phyloP scores from a whole-genome alignment of 768 basidiomycete species.

The Boletus sp. region DNA sequence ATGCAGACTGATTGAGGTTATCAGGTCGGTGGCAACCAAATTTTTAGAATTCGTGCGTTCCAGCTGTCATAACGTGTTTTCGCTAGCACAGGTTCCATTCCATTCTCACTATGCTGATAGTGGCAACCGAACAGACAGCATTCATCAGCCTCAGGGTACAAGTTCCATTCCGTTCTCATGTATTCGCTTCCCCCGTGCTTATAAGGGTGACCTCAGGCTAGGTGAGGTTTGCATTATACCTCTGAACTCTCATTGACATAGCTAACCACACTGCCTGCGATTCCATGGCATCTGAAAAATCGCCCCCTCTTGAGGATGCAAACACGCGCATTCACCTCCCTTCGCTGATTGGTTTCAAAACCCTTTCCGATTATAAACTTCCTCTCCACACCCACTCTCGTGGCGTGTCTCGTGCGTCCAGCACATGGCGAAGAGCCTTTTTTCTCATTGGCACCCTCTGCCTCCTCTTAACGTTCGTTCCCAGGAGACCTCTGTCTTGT shows the following conservation, averaged over 20 bases:
- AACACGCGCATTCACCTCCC: background rate
- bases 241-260: too few relatives aligned
- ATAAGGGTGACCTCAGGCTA: background rate
- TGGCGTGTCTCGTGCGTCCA: background rate
- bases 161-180: too few relatives aligned
- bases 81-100: too few relatives aligned
- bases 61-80: too few relatives aligned
- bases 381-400: constrained; percentile 5
- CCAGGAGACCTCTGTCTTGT: background rate
- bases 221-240: too few relatives aligned
- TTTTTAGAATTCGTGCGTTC: background rate
- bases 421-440: constrained; percentile 5
- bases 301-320: background rate
- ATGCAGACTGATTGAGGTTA: background rate
- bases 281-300: background rate
- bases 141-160: too few relatives aligned
- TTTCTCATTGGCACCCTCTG: constrained; percentile 1
- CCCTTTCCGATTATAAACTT: constrained; percentile 1
- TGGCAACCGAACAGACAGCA: too few relatives aligned
- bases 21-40: background rate
- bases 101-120: too few relatives aligned
- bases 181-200: background rate
- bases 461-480: constrained; percentile 2
- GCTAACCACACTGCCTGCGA: background rate
- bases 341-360: background rate